Evolutionary conservation across 202 grass and related monocot genomes (phyloP), one percentile per base, ranked within the genome.

Genomic region (Sporobolus alterniflorus): DNA sequence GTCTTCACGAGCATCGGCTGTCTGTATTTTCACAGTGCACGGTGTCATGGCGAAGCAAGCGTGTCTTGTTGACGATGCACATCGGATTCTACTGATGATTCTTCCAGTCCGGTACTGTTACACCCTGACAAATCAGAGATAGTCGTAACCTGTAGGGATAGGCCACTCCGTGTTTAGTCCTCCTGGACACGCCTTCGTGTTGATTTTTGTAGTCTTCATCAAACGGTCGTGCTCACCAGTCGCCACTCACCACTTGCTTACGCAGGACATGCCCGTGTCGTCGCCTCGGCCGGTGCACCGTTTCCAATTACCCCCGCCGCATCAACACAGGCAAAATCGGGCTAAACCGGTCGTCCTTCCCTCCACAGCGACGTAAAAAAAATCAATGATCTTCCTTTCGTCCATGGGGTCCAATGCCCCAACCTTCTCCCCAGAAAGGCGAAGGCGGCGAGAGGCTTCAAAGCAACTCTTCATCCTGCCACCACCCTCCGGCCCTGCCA

Each of bases 401-500:
- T 81, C 6, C 44, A 75, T 90, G 83, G 79, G 88, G 88, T 86
- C 84, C 88, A 69, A 74, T 68, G 83, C 60, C 83, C 74, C 33
- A 83, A 14, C 61, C 79, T 83, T 83, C 88, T 69, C 61, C 50
- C 79, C 61, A 59, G 12, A 79, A 90, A 90, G 79, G 72, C 33
- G 74, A 90, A 78, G 52, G 50, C 67, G 39, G 11, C 68, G 7
- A 67, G 77, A 83, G 78, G 84, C 79, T 87, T 86, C 88, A 90
- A 64, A 79, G 56, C 79, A 83, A 55, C 74, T 87, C 88, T 22
- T 55, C 83, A 14, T 55, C 67, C 41, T 66, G 60, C 33, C 41
- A 64, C 57, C 43, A 4, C 42, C 15, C 59, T 24, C 6, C 28
- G 7, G 3, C 39, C 22, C 50, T 18, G 12, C 75, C 75, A 72